Evolutionary conservation across 371 early-diverging fungal genomes (phyloP), one percentile per base, ranked within the genome.

Genomic region (Mucor lusitanicus): DNA sequence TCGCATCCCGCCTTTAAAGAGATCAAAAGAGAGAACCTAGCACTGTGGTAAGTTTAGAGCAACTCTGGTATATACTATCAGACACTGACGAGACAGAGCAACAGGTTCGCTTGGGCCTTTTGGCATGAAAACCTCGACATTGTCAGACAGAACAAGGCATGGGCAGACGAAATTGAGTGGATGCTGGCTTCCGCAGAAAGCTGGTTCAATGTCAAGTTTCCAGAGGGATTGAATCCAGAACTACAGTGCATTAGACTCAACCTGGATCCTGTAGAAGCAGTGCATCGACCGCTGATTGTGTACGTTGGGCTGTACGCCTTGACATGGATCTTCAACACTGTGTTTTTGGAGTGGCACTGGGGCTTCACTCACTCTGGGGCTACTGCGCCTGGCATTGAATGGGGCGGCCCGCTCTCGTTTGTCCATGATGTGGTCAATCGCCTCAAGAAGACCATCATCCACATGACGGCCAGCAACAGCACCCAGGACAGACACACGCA

Each of bases 181-280:
- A 86, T 84, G 82, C 60, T 87, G 9, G 57, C 61, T 13, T 46
- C 57, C 0, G 58, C 86, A n/a, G 89, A 90, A 65, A 44, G 64
- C 13, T 53, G 65, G 12, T 82, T 77, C 48, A 50, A 70, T 7
- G 48, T 87, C 55, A 67, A 76, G 48, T 81, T 91, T 58, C 65
- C 81, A 13, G 54, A 76, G 6, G 90, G 90, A 6, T 76, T 76
- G 62, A 91, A 90, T 71, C 61, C 73, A 6, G 48, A 78, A 0
- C 64, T 88, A 30, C 64, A 76, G 23, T 85, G 88, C 50, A 85
- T 90, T 58, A 80, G 87, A 12, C 79, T 90, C 28, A 82, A 78
- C 21, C 75, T 88, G 37, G 90, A 91, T 58, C 85, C 86, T 4
- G 82, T 91, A 37, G 67, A 84, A 28, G 88, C 89, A 7, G 69